Base-by-base conservation (phyloP, 2,329 filamentous ascomycete species). In the Pezicula carpinea region DNA sequence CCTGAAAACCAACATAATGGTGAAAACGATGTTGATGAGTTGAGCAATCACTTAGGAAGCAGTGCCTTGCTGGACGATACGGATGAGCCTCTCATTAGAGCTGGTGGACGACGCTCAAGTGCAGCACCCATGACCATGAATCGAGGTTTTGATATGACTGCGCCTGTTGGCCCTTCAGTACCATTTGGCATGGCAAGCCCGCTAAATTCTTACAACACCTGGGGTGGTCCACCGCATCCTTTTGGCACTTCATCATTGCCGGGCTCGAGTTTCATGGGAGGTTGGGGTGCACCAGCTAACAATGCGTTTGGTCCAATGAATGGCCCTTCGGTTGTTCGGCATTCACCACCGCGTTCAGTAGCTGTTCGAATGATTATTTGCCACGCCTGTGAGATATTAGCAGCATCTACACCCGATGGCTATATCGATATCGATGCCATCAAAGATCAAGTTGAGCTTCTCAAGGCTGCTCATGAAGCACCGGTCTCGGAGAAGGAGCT, bases 31-130 rank as follows among this genome's bases (percentile, higher is more conserved):
- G 71, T 89, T 17, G 89, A 92, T 46, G 80, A 88, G 41, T 70
- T 87, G 46, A 85, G 83, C 52, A 80, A 85, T 51, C 90, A 93
- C 58, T 75, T 99, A 21, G 93, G 93, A 11, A 97, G 92, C 66
- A 91, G 89, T 58, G 93, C 91, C 11, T 73, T 99, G 11, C 73
- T 97, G 39, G 85, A 85, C 51, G 90, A 95, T 61, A 83, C 66
- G 59, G 88, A 73, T 68, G 85, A 73, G 62, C 77, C 67, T 52
- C 70, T 56, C 61, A 66, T 48, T 60, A 68, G 46, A 56, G 54
- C 46, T 62, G 71, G 58, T 54, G 47, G 59, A 50, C 47, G 62
- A 60, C 61, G 66, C 17, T 58, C 59, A 18, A 62, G 61, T 53
- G 59, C 48, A 22, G 57, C 58, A 19, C 59, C 58, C 21, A 56